These are phyloP conservation scores for Trichosanthes cucumerina DNA, from an alignment of 306 rosid species.

Conservation along the genomic window DNA sequence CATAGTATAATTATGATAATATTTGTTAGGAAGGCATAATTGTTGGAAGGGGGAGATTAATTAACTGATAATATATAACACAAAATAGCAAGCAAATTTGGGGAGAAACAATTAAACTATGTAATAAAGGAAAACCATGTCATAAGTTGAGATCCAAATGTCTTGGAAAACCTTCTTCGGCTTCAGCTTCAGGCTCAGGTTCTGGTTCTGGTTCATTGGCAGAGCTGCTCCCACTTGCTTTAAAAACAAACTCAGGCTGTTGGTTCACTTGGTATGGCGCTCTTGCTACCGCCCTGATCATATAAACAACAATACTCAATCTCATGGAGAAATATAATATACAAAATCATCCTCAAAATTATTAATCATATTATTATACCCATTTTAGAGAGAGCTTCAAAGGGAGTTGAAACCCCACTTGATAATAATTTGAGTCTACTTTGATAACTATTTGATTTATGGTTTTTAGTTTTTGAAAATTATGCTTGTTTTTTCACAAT, in stretches of 20 bases:
- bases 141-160: slow-evolving; percentile 7
- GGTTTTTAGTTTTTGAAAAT: too few relatives aligned
- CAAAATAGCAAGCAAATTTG: background rate
- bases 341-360: too few relatives aligned
- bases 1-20: background rate
- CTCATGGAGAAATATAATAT: too few relatives aligned
- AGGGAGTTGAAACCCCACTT: background rate
- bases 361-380: background rate
- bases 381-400: background rate
- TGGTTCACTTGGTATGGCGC: slow-evolving; percentile 52
- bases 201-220: background rate
- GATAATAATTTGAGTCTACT: too few relatives aligned
- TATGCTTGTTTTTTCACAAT: too few relatives aligned
- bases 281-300: slow-evolving; percentile 43
- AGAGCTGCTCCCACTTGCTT: slow-evolving; percentile 13
- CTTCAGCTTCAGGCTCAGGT: background rate
- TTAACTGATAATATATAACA: background rate
- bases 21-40: background rate
- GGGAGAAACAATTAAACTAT: background rate
- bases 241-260: background rate
- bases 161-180: background rate
- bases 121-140: background rate
- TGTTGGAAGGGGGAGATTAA: background rate
- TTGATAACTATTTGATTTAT: too few relatives aligned
- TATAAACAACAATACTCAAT: background rate